Conservation (phyloP, 768 basidiomycete genomes). For the Asterophora parasitica region DNA sequence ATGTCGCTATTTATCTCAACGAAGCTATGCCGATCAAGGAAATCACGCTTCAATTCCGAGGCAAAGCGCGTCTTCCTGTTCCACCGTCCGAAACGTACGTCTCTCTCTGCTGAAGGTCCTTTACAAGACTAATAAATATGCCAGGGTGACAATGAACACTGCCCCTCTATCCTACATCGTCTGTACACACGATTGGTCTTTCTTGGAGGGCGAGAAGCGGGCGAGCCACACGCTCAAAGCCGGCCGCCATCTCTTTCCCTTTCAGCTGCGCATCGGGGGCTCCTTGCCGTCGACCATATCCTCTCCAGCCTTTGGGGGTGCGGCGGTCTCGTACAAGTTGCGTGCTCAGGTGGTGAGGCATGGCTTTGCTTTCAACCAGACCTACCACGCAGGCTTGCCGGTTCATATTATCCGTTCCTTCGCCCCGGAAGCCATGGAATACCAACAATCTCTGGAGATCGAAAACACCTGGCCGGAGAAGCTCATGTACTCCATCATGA, state of each 20-base stretch:
- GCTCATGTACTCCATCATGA: conserved; percentile 90
- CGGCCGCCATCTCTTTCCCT: conserved; percentile 91
- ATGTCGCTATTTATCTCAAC: conserved; percentile 71
- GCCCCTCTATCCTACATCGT: conserved; percentile 54
- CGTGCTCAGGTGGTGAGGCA: conserved; percentile 79
- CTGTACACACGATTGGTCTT: conserved; percentile 87
- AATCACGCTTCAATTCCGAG: conserved; percentile 78
- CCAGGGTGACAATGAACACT: conserved; percentile 38
- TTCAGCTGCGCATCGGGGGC: conserved; percentile 82
- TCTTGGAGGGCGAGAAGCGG: conserved; percentile 78
- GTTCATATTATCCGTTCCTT: conserved; percentile 73
- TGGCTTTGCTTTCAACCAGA: conserved; percentile 54
- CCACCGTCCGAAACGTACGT: conserved; percentile 56
- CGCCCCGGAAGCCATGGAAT: conserved; percentile 81
- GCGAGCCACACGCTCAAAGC: conserved; percentile 90
- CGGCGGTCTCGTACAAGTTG: conserved; percentile 82
- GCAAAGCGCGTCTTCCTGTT: conserved; percentile 72
- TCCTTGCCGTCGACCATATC: conserved; percentile 75
- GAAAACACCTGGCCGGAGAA: conserved; percentile 98
- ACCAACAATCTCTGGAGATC: conserved; percentile 92
- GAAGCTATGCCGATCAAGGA: conserved; percentile 84
- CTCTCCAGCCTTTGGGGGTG: conserved; percentile 51
- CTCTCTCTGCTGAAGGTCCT: conserved; percentile 4
- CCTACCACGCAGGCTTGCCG: conserved; percentile 56
- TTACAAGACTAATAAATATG: conserved; percentile 7